These are phyloP conservation scores for Aspergillus sp. DNA, from an alignment of 2,329 filamentous ascomycete genomes.

Conservation along the genomic window DNA sequence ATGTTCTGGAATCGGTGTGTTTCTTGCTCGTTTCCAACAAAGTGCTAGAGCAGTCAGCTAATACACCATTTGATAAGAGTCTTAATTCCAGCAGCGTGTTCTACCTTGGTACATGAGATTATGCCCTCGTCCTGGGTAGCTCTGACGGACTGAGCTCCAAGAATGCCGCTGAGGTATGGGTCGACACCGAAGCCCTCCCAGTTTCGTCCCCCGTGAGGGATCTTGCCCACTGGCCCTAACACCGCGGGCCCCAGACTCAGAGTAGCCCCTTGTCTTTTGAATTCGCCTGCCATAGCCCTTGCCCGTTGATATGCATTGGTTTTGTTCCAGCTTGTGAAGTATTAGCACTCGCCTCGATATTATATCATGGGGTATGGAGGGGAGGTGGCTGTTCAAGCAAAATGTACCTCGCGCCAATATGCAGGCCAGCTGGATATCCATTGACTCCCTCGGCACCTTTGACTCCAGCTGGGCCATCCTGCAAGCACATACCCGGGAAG, in stretches of 20 bases:
- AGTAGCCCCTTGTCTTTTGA: not conserved
- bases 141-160: conserved; percentile 37
- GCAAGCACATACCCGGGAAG: not conserved
- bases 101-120: too few species aligned
- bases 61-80: too few species aligned
- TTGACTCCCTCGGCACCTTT: not conserved
- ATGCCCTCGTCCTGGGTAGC: conserved; percentile 12
- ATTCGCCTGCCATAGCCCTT: not conserved
- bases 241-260: not conserved
- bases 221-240: too few species aligned
- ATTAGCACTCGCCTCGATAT: not conserved
- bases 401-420: not conserved
- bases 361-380: not conserved
- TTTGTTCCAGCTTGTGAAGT: not conserved
- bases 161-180: conserved; percentile 41
- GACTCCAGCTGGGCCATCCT: not conserved
- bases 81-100: too few species aligned
- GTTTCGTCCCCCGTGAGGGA: not conserved
- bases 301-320: not conserved
- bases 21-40: conserved; percentile 64
- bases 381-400: not conserved
- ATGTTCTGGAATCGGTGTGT: conserved; percentile 11
- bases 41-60: conserved; percentile 51
- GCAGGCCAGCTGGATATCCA: not conserved
- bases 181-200: conserved; percentile 40